Conservation (phyloP, 768 basidiomycete species). For the Tulasnella sp. region DNA sequence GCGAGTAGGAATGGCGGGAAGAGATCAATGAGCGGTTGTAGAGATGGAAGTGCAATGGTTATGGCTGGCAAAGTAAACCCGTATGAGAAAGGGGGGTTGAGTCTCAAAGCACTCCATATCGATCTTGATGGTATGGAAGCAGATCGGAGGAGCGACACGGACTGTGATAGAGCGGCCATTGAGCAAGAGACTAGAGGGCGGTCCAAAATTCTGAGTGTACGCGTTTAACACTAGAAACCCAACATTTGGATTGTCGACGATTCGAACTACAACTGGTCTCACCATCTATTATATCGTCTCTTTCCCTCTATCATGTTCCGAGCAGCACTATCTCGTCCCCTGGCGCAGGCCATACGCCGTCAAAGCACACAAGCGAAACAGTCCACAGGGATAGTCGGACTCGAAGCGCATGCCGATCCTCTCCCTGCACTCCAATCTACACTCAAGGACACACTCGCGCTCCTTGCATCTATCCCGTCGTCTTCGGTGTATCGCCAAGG, state of each 20-base stretch:
- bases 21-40: conserved; percentile 51
- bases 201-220: background rate
- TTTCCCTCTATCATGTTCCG: conserved; percentile 47
- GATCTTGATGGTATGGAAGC: background rate
- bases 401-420: conserved; percentile 73
- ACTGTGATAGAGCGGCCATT: background rate
- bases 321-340: conserved; percentile 5
- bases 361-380: conserved; percentile 34
- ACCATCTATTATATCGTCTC: background rate
- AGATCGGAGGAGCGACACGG: background rate
- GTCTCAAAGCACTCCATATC: background rate
- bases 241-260: background rate
- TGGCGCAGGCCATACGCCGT: conserved; percentile 29
- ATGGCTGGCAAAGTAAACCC: background rate
- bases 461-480: conserved; percentile 59
- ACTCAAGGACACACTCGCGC: conserved; percentile 65
- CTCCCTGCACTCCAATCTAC: conserved; percentile 64
- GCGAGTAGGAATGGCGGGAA: conserved; percentile 82
- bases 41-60: conserved; percentile 24
- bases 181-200: background rate
- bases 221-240: background rate
- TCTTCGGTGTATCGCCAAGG: conserved; percentile 85
- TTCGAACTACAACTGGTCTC: no score
- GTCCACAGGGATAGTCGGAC: conserved; percentile 79
- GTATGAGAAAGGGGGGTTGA: background rate